Percentiles rank a stretch among this genome's conserved stretches.
phyloP scores from a whole-genome alignment of 805 yeast species.

The Yarrowia sp. region DNA sequence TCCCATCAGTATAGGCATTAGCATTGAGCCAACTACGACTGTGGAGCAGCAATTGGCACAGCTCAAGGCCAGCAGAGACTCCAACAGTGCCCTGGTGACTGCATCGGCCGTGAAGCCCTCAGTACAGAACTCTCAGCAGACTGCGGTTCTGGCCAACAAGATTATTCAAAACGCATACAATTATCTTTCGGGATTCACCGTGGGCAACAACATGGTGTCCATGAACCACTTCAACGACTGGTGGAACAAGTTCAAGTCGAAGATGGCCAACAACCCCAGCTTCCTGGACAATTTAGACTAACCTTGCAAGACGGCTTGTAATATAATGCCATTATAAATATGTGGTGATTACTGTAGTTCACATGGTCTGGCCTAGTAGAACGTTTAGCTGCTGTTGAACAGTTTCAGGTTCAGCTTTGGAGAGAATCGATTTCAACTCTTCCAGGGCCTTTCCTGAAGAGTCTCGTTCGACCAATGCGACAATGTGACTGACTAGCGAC shows the following conservation, averaged over 20 bases:
- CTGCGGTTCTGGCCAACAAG: conserved; percentile 77
- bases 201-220: conserved; percentile 78
- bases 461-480: conserved; percentile 10
- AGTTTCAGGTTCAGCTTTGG: conserved; percentile 2
- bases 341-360: not conserved
- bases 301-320: conserved; percentile 9
- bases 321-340: conserved; percentile 28
- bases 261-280: conserved; percentile 79
- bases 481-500: not conserved
- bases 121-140: conserved; percentile 45
- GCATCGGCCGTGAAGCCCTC: conserved; percentile 49
- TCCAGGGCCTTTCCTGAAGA: not conserved
- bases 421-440: conserved; percentile 2
- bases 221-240: conserved; percentile 88
- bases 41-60: conserved; percentile 66
- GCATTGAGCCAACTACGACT: conserved; percentile 77
- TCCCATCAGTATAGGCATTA: conserved; percentile 74
- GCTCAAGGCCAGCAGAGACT: conserved; percentile 48
- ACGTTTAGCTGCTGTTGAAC: conserved; percentile 14
- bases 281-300: conserved; percentile 64
- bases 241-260: conserved; percentile 88
- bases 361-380: conserved; percentile 7
- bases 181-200: conserved; percentile 86
- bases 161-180: conserved; percentile 93
- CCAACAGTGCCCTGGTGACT: conserved; percentile 46